phyloP scores from a whole-genome alignment of 371 early-diverging fungal species.

The Funneliformis caledonium region DNA sequence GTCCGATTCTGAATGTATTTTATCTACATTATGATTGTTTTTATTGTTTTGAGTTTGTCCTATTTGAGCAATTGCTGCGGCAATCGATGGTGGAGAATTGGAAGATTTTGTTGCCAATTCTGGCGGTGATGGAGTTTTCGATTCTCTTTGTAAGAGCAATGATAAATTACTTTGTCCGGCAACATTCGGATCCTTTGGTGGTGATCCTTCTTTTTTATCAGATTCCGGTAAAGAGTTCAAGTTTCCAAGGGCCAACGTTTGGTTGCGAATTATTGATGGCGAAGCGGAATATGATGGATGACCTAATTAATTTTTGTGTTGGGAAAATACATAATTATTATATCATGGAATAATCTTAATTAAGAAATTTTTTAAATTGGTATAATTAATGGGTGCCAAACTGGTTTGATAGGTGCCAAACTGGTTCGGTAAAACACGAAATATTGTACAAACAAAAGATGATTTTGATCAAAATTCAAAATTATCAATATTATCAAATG shows the following conservation, averaged over 20 bases:
- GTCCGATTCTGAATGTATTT: no score
- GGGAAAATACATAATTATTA: background rate
- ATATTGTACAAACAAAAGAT: background rate
- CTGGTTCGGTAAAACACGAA: background rate
- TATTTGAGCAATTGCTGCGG: background rate
- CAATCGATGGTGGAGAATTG: background rate
- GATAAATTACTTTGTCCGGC: conserved; percentile 33
- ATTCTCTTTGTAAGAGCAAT: conserved; percentile 10
- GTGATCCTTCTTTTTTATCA: background rate
- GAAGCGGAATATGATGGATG: conserved; percentile 35
- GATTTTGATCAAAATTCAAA: background rate
- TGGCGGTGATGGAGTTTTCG: conserved; percentile 14
- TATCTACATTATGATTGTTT: background rate
- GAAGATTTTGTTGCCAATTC: background rate
- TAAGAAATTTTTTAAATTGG: background rate
- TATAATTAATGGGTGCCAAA: background rate
- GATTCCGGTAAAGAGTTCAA: background rate
- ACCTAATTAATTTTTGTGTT: background rate
- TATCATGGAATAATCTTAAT: background rate
- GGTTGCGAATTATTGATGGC: conserved; percentile 20
- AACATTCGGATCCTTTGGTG: background rate
- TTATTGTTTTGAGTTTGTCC: background rate
- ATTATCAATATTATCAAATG: background rate
- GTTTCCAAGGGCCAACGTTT: conserved; percentile 26
- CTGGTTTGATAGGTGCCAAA: background rate